phyloP scores from a whole-genome alignment of 2,329 filamentous ascomycete species.

The Alternaria tenuissima region DNA sequence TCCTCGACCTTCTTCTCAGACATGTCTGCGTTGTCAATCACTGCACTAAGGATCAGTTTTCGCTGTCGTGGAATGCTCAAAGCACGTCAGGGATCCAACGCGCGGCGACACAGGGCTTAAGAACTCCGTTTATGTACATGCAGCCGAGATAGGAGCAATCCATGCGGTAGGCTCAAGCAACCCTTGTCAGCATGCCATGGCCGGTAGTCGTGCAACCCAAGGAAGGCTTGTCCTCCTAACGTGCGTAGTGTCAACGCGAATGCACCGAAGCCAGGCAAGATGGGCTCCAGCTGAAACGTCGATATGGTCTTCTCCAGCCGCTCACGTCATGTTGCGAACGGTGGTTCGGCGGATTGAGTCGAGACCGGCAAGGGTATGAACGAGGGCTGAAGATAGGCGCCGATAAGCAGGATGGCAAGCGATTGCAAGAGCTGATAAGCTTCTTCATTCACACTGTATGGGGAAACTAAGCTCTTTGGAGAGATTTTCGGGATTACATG shows the following conservation, averaged over 20 bases:
- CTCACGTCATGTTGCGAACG: conserved; percentile 6
- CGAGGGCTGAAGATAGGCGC: conserved; percentile 12
- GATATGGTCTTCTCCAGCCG: neutral
- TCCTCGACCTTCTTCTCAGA: conserved; percentile 25
- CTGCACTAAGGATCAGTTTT: neutral
- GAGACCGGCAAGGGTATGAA: conserved; percentile 6
- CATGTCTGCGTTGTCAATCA: conserved; percentile 19
- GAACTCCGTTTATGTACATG: conserved; percentile 2
- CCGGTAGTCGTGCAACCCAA: conserved; percentile 6
- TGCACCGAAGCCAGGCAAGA: conserved; percentile 6
- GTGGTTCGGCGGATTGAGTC: neutral
- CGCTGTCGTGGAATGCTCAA: neutral
- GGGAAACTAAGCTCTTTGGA: neutral
- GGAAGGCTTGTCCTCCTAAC: conserved; percentile 13
- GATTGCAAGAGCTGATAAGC: conserved; percentile 15
- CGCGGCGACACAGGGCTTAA: conserved; percentile 1
- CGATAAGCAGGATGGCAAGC: conserved; percentile 13
- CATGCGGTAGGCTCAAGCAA: conserved; percentile 12
- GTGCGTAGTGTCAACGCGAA: neutral
- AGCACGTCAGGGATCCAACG: neutral
- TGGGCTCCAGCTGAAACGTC: neutral
- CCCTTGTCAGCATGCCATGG: conserved; percentile 9
- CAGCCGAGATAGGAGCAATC: conserved; percentile 11
- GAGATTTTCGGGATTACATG: conserved; percentile 1
- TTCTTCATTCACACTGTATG: neutral